Evolutionary conservation across 1,284 basidiomycete species (phyloP).

Genomic region (Mycosarcoma maydis): DNA sequence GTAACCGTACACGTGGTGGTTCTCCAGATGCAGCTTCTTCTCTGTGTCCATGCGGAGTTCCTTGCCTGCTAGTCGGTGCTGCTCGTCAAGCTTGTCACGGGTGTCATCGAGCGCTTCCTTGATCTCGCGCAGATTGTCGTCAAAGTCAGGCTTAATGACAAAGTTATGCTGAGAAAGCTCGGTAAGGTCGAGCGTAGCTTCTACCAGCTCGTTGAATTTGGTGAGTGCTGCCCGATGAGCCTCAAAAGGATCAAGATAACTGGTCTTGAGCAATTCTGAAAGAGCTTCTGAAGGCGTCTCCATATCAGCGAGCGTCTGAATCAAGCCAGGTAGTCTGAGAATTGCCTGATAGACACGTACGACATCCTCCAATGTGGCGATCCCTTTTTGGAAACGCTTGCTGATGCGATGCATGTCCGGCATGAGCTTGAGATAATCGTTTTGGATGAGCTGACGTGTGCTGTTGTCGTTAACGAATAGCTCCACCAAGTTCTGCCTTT

Average conservation of each 20-base stretch:
- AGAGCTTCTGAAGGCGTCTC: constrained; percentile 45
- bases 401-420: constrained; percentile 93
- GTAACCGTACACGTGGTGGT: constrained; percentile 88
- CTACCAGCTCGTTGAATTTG: constrained; percentile 90
- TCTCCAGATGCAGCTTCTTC: constrained; percentile 96
- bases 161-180: constrained; percentile 85
- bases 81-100: constrained; percentile 83
- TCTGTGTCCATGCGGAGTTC: constrained; percentile 87
- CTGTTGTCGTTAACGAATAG: constrained; percentile 83
- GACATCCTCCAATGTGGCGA: constrained; percentile 90
- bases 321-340: constrained; percentile 78
- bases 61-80: constrained; percentile 78
- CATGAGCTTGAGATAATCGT: constrained; percentile 87
- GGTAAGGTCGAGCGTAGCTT: constrained; percentile 90
- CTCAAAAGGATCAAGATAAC: constrained; percentile 53
- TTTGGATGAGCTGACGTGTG: constrained; percentile 78
- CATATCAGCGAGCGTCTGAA: constrained; percentile 72
- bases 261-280: constrained; percentile 35
- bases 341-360: constrained; percentile 87
- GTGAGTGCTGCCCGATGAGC: constrained; percentile 37
- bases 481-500: constrained; percentile 75
- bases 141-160: constrained; percentile 91
- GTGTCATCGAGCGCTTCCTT: constrained; percentile 76
- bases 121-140: constrained; percentile 78
- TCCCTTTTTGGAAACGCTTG: constrained; percentile 87